Percentiles rank a stretch among this genome's conserved stretches.
phyloP scores from a whole-genome alignment of 2,329 filamentous ascomycete genomes.

The Rutstroemia sp. region DNA sequence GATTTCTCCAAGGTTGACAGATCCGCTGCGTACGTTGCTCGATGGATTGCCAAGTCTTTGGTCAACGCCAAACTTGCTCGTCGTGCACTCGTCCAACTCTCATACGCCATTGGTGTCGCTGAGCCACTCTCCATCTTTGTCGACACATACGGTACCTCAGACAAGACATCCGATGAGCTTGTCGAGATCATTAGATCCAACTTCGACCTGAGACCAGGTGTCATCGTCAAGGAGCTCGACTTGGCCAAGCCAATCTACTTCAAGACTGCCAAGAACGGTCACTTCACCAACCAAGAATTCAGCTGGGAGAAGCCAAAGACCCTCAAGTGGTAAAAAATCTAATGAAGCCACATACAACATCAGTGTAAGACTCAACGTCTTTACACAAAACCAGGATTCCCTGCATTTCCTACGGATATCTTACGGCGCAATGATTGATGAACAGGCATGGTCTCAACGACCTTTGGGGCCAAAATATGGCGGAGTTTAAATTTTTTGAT shows the following conservation, averaged over 20 bases:
- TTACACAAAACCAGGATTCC: conserved; percentile 15
- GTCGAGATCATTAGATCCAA: conserved; percentile 91
- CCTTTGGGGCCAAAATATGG: conserved; percentile 19
- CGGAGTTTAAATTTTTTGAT: conserved; percentile 18
- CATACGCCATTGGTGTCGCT: conserved; percentile 97
- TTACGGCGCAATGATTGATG: conserved; percentile 30
- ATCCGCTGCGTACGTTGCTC: conserved; percentile 92
- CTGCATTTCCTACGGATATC: conserved; percentile 23
- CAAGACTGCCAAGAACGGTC: conserved; percentile 98
- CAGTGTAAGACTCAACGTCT: conserved; percentile 30
- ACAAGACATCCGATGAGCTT: conserved; percentile 83
- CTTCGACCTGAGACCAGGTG: conserved; percentile 97
- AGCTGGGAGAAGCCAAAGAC: conserved; percentile 97
- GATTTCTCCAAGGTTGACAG: conserved; percentile 99
- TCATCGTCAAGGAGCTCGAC: conserved; percentile 96
- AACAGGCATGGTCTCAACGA: conserved; percentile 31
- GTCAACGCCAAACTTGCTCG: conserved; percentile 83
- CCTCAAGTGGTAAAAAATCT: conserved; percentile 69
- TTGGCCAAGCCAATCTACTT: conserved; percentile 95
- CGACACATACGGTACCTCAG: conserved; percentile 92
- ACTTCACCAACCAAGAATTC: conserved; percentile 99
- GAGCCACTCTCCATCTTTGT: conserved; percentile 98
- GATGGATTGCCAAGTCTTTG: conserved; percentile 99
- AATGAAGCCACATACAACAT: conserved; percentile 18
- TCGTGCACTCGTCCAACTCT: conserved; percentile 92